phyloP scores from a whole-genome alignment of 2,329 filamentous ascomycete species.

The Cercospora beticola region DNA sequence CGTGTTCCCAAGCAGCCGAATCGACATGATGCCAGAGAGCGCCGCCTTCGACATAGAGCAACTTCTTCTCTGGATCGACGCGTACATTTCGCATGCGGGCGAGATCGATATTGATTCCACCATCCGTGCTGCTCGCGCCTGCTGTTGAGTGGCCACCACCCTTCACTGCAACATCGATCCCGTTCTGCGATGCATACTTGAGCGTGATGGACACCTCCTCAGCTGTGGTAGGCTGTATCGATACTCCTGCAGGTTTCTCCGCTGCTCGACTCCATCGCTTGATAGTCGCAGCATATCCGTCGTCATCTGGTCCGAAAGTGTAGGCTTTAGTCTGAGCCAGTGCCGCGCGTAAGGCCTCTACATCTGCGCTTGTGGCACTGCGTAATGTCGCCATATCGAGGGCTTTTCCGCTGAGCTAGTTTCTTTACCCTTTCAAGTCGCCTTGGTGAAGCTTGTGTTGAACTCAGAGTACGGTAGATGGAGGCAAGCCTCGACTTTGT shows the following conservation, averaged over 20 bases:
- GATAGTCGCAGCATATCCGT: conserved; percentile 26
- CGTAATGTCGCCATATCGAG: conserved; percentile 4
- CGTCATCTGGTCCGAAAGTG: conserved; percentile 20
- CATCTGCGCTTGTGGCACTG: conserved; percentile 16
- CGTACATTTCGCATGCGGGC: conserved; percentile 51
- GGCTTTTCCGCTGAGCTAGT: not conserved
- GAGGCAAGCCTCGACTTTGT: too few species aligned
- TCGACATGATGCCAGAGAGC: conserved; percentile 42
- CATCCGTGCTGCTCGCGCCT: conserved; percentile 51
- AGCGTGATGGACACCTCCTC: conserved; percentile 45
- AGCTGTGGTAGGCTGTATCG: conserved; percentile 45
- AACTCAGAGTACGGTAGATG: too few species aligned
- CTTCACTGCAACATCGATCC: conserved; percentile 54
- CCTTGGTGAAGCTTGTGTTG: not conserved
- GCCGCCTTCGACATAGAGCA: conserved; percentile 24
- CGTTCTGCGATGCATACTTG: conserved; percentile 46
- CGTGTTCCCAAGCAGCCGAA: conserved; percentile 49
- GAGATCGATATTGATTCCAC: conserved; percentile 59
- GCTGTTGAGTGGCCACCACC: conserved; percentile 59
- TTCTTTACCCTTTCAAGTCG: too few species aligned
- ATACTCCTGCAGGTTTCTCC: conserved; percentile 41
- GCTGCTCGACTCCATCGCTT: conserved; percentile 31
- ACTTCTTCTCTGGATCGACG: conserved; percentile 48
- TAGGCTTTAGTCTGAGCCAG: conserved; percentile 20
- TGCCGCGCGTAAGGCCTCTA: conserved; percentile 21